Percentiles rank a stretch among this genome's conserved stretches.
These are phyloP conservation scores for Hygrophoropsis aurantiaca DNA, from an alignment of 768 basidiomycete genomes.

Conservation along the genomic window DNA sequence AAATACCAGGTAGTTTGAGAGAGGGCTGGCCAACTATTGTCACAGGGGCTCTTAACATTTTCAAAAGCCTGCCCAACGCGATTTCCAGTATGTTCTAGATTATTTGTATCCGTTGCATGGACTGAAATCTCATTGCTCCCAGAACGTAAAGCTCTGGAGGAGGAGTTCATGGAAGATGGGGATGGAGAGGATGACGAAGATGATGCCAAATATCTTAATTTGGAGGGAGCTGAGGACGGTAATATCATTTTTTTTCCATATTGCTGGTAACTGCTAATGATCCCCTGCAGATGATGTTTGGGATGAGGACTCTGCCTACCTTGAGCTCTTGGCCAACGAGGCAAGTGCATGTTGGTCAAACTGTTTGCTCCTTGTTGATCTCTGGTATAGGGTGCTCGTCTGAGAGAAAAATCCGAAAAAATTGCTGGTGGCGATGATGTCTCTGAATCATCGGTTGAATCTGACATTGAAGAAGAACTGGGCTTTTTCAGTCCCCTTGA, in stretches of 20 bases:
- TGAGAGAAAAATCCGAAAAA: constrained; percentile 62
- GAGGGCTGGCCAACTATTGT: constrained; percentile 80
- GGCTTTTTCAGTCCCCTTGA: constrained; percentile 86
- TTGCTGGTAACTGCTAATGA: neutral
- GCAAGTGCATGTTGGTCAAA: constrained; percentile 35
- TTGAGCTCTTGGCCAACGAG: constrained; percentile 84
- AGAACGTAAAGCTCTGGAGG: constrained; percentile 65
- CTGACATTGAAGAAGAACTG: constrained; percentile 77
- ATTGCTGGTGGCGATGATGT: constrained; percentile 28
- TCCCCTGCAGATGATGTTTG: constrained; percentile 71
- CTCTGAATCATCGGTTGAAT: constrained; percentile 49
- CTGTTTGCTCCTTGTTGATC: neutral
- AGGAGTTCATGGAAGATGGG: constrained; percentile 41
- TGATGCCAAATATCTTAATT: constrained; percentile 51
- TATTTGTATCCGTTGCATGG: neutral
- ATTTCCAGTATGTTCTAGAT: constrained; percentile 56
- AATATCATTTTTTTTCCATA: constrained; percentile 7
- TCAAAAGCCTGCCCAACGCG: constrained; percentile 77
- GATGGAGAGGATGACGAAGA: constrained; percentile 49
- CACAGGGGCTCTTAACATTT: constrained; percentile 65
- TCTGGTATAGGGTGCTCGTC: constrained; percentile 60
- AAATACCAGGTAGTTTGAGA: constrained; percentile 57
- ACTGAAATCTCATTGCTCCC: constrained; percentile 7
- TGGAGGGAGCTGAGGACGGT: constrained; percentile 68
- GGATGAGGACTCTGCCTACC: constrained; percentile 87